These are phyloP conservation scores for Mycosphaerella arachidis DNA, from an alignment of 2,329 filamentous ascomycete genomes.

Conservation along the genomic window DNA sequence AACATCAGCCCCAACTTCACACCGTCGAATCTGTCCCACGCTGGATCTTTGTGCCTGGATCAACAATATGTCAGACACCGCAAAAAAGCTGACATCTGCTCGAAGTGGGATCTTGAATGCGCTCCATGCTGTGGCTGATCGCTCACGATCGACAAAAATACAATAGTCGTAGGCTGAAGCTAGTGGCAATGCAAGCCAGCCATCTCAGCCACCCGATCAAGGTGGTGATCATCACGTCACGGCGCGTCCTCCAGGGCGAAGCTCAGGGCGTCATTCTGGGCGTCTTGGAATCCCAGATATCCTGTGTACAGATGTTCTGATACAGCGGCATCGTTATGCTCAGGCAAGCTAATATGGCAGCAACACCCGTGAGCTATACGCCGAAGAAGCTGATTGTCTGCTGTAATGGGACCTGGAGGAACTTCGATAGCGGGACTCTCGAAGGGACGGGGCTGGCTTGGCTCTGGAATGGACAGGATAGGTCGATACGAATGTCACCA, in stretches of 20 bases:
- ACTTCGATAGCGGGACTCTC: constrained; percentile 24
- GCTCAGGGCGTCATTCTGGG: neutral
- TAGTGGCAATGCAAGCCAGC: neutral
- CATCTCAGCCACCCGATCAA: neutral
- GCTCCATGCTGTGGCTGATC: neutral
- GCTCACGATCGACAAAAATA: neutral
- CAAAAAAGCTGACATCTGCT: too few species aligned
- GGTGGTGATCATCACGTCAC: neutral
- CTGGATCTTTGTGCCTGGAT: neutral
- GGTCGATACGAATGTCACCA: constrained; percentile 33
- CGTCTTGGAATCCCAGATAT: neutral
- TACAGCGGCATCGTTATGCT: neutral
- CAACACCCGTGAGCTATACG: neutral
- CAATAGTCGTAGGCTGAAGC: neutral
- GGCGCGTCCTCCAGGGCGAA: neutral
- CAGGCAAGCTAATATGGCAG: neutral
- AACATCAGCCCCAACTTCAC: too few species aligned
- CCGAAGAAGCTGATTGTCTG: constrained; percentile 24
- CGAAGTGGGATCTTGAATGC: too few species aligned
- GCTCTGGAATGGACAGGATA: constrained; percentile 16
- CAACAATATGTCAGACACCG: too few species aligned
- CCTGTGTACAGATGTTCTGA: neutral
- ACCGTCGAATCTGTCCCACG: too few species aligned
- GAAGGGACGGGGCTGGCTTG: constrained; percentile 15
- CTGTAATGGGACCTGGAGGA: constrained; percentile 28